Conservation (phyloP, 2,329 filamentous ascomycete genomes). For the Ilyonectria robusta region DNA sequence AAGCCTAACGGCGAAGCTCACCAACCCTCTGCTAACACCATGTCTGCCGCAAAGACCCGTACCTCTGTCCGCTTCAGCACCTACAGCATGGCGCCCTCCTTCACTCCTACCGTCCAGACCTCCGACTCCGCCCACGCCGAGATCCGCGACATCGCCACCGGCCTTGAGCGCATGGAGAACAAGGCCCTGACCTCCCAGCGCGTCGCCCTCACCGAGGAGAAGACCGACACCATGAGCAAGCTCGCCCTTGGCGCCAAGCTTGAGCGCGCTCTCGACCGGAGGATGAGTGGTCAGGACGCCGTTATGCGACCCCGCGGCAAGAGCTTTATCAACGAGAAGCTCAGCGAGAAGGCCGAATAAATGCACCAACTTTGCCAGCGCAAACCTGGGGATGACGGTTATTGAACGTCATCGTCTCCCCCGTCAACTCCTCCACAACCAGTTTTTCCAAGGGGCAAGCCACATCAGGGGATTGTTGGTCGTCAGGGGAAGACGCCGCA, state of each 20-base stretch:
- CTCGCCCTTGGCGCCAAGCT: conserved; percentile 91
- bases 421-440: neutral
- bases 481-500: neutral
- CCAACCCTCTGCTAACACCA: conserved; percentile 36
- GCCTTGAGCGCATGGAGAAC: conserved; percentile 91
- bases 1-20: conserved; percentile 30
- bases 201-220: conserved; percentile 78
- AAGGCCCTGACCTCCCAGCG: conserved; percentile 87
- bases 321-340: conserved; percentile 51
- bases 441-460: neutral
- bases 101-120: conserved; percentile 71
- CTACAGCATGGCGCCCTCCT: conserved; percentile 71
- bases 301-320: conserved; percentile 76
- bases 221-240: conserved; percentile 86
- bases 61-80: conserved; percentile 72
- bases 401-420: neutral
- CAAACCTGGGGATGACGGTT: neutral
- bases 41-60: conserved; percentile 59
- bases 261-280: conserved; percentile 86
- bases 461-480: neutral
- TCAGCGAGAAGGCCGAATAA: conserved; percentile 54
- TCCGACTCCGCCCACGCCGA: conserved; percentile 70
- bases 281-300: conserved; percentile 92
- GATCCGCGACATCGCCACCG: conserved; percentile 80
- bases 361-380: conserved; percentile 13